Base-by-base conservation (phyloP, 2,329 filamentous ascomycete genomes). In the Fusarium setosum region DNA sequence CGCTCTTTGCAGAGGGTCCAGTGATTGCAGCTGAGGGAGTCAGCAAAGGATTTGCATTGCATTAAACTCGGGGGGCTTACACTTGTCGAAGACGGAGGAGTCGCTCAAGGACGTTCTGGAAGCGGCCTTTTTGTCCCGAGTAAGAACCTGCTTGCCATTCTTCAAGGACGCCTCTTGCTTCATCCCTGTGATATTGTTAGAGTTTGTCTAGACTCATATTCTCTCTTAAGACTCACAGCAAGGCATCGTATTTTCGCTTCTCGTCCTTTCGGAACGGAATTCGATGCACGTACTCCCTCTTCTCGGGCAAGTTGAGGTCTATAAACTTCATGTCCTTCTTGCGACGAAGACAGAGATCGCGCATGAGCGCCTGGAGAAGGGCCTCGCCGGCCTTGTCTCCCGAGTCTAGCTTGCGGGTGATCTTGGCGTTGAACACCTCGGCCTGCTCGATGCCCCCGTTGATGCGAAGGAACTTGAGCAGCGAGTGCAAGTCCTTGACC, bases 291-390 rank as follows among this genome's bases (percentile, higher is more conserved):
- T 91, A 94, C 73, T 95, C 93, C 1, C 88, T 90, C 72, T 96
- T 88, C 13, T 88, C 82, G 0, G 94, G 93, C 9, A 97, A 83
- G 63, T 89, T 91, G 18, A 97, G 81, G 67, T 97, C 92, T 51
- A 97, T 86, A 72, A 96, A 97, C 6, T 85, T 85, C 93, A 97
- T 97, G 56, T 95, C 90, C 75, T 97, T 97, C 76, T 89, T 91
- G 34, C 94, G 88, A 34, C 94, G 87, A 20, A 97, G 82, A 70
- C 92, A 96, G 44, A 97, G 85, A 17, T 91, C 89, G n/a, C 84
- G 84, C 88, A 97, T 94, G 41, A 97, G 83, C 6, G 88, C 85
- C 72, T 95, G 91, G 4, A 96, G 83, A 4, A 95, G 80, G 11
- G 84, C 77, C 45, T 88, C 88, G 12, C 89, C 90, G 31, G 83